Conservation (phyloP, 257 asterid species). For the Solanum chiquidenum region DNA sequence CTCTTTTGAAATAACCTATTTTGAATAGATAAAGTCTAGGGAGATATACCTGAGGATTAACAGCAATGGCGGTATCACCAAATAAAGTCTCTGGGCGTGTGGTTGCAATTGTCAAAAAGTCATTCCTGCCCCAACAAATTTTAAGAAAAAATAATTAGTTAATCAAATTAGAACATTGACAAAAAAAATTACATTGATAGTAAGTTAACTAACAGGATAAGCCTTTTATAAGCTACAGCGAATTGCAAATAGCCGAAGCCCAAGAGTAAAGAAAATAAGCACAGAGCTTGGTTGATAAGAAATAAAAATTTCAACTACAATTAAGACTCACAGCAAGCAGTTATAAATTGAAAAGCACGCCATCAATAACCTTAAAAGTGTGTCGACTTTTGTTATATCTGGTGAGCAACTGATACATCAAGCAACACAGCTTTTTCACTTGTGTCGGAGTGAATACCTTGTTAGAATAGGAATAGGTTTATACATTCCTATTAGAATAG, state of each 20-base stretch:
- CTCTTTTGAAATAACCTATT: neutral
- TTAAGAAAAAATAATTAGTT: neutral
- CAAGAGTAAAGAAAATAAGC: neutral
- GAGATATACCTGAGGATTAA: slow-evolving; percentile 67
- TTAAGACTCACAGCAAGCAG: neutral
- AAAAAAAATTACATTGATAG: neutral
- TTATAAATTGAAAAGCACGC: neutral
- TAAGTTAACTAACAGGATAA: neutral
- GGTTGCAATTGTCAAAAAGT: slow-evolving; percentile 88
- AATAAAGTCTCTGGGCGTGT: slow-evolving; percentile 98
- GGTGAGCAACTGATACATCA: neutral
- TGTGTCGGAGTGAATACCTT: neutral
- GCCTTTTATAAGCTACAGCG: neutral
- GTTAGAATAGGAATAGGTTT: no score
- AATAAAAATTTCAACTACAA: neutral
- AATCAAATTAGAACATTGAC: neutral
- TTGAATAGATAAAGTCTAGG: neutral
- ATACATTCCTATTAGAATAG: no score
- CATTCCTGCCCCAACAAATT: slow-evolving; percentile 40
- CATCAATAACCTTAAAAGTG: neutral
- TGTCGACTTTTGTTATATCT: neutral
- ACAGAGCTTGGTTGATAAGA: neutral
- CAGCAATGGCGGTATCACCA: slow-evolving; percentile 95
- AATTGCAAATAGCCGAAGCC: neutral
- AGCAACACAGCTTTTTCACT: neutral